phyloP scores from a whole-genome alignment of 176 grass and related monocot species.

The Coix lacrymajobi region DNA sequence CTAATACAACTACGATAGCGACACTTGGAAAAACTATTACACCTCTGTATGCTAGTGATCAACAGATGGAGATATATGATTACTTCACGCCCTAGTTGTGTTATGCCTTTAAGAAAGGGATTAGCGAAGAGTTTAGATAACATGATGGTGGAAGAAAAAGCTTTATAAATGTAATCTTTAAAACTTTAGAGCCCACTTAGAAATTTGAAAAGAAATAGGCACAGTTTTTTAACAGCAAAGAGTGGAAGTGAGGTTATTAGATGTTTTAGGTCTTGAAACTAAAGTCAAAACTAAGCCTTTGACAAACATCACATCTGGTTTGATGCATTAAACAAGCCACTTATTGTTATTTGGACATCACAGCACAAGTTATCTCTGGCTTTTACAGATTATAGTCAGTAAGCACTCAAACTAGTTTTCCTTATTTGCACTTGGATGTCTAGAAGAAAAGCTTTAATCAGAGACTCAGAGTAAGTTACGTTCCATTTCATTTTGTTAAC shows the following conservation, averaged over 20 bases:
- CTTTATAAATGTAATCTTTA: conserved; percentile 57
- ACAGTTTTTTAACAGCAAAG: conserved; percentile 25
- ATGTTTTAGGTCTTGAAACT: conserved; percentile 45
- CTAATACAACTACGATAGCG: conserved; percentile 37
- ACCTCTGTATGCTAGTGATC: conserved; percentile 39
- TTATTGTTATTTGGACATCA: conserved; percentile 61
- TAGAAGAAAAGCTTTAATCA: conserved; percentile 1
- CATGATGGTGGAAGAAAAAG: conserved; percentile 48
- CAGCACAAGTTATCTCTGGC: conserved; percentile 43
- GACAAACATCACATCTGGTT: conserved; percentile 43
- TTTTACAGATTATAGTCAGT: conserved; percentile 43
- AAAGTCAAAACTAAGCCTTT: conserved; percentile 53
- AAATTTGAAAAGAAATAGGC: conserved; percentile 26
- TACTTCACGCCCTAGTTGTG: conserved; percentile 44
- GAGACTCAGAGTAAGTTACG: neutral
- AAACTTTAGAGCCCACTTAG: conserved; percentile 57
- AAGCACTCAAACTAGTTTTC: conserved; percentile 35
- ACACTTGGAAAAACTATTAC: conserved; percentile 50
- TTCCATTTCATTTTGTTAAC: conserved; percentile 4
- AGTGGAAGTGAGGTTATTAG: conserved; percentile 39
- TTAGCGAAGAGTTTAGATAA: conserved; percentile 57
- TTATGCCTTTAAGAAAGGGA: conserved; percentile 52
- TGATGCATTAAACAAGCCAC: conserved; percentile 42
- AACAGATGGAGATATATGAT: conserved; percentile 52
- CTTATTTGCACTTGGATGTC: conserved; percentile 18